Evolutionary conservation across 192 early-diverging fungal species (phyloP), one percentile per base, ranked within the genome.

Genomic region (Coemansia sp.): DNA sequence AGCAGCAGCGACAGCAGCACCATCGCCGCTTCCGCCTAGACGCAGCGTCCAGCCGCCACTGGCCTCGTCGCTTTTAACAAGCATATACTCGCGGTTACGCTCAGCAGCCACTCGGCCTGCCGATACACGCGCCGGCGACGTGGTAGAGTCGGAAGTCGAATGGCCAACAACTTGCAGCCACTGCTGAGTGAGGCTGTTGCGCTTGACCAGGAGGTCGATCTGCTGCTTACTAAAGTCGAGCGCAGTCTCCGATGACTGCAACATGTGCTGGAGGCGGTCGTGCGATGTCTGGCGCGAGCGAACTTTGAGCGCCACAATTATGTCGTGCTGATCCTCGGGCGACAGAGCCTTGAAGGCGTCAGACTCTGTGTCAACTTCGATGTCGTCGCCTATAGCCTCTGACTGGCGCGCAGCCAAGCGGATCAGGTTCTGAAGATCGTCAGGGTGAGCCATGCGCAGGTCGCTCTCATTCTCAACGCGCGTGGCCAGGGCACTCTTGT

Each of bases 171-270:
- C 86, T 47, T 85, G 78, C 33, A 91, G 71, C 76, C 87, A 79
- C 65, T 91, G 89, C 71, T 97, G 93, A 3, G 93, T 99, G 57
- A 97, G 84, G 34, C 86, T 87, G 75, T 97, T 97, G 29, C 98
- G 79, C 43, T 90, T 88, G 18, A 94, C 88, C 16, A 98, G 85
- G 20, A 92, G 82, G 22, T 93, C 77, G 68, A 99, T 97, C 72
- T 99, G 98, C 51, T 92, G 80, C 52, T 90, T 87, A 60, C 93
- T 95, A 78, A 99, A 99, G 67, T 99, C 96, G 51, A 92, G 70
- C 0, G 95, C 87, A 2, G 87, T 94, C 11, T 86, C 80, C n/a
- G 93, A 87, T 3, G 85, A 85, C 40, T 86, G 68, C 3, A 92
- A 52, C 92, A 99, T 94, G 43, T 87, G 77, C 60, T 89, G 84